Conservation (phyloP, 306 rosid species). For the Canavalia ensiformis region DNA sequence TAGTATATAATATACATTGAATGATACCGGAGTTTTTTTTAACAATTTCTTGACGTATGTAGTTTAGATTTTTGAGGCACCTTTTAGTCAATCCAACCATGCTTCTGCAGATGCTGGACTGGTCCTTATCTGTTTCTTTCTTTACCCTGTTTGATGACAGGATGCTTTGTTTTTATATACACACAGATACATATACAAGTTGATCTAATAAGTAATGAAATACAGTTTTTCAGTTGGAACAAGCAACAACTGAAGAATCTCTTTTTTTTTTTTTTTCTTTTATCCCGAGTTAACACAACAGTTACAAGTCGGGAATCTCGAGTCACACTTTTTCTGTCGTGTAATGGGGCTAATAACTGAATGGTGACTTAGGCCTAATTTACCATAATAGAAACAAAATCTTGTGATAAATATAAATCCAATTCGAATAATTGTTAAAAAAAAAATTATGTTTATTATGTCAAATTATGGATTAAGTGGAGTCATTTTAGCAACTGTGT, state of each 20-base stretch:
- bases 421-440: not conserved
- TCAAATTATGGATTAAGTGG: constrained; percentile 21
- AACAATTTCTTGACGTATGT: not conserved
- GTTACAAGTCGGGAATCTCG: constrained; percentile 23
- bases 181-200: not conserved
- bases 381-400: constrained; percentile 4
- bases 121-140: constrained; percentile 50
- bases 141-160: constrained; percentile 42
- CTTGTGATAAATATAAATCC: not conserved
- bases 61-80: constrained; percentile 33
- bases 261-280: constrained; percentile 34
- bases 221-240: constrained; percentile 47
- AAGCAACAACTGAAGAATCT: constrained; percentile 49
- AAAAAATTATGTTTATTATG: not conserved
- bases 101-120: constrained; percentile 31
- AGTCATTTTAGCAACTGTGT: constrained; percentile 31
- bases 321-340: constrained; percentile 19
- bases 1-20: not conserved
- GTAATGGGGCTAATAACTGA: not conserved
- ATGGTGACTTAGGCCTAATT: constrained; percentile 13
- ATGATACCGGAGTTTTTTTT: not conserved
- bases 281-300: constrained; percentile 10
- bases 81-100: constrained; percentile 36
- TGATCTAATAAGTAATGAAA: constrained; percentile 34
- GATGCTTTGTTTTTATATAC: constrained; percentile 35